phyloP scores from a whole-genome alignment of 2,329 filamentous ascomycete species.

The Paraconiothyrium sp. region DNA sequence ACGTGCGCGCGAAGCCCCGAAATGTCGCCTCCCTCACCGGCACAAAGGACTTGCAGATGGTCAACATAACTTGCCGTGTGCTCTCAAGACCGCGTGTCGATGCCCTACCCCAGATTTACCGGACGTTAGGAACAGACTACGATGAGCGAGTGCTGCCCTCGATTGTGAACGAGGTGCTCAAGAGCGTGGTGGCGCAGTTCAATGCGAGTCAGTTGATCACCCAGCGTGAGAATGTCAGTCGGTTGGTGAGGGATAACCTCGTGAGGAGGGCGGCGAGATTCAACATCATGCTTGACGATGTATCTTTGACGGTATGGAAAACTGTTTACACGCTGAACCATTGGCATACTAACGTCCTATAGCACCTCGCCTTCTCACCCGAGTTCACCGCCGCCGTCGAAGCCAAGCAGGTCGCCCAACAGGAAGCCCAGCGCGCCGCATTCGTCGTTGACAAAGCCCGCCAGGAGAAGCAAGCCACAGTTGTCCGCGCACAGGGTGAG shows the following conservation, averaged over 20 bases:
- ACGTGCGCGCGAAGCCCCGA: constrained; percentile 96
- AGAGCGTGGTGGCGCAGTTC: constrained; percentile 98
- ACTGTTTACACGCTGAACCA: not conserved
- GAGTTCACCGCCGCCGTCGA: constrained; percentile 75
- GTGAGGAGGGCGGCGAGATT: constrained; percentile 90
- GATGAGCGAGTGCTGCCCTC: constrained; percentile 97
- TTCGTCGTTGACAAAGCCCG: constrained; percentile 99
- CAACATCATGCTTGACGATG: constrained; percentile 97
- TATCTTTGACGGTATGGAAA: constrained; percentile 83
- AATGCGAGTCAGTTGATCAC: constrained; percentile 98
- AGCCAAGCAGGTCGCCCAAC: constrained; percentile 76
- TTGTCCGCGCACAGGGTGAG: constrained; percentile 98
- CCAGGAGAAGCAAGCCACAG: constrained; percentile 99
- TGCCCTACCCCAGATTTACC: constrained; percentile 94
- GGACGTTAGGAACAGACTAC: constrained; percentile 93
- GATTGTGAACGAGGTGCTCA: constrained; percentile 99
- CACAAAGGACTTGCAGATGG: constrained; percentile 99
- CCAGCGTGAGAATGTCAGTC: constrained; percentile 95
- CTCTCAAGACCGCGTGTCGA: constrained; percentile 89
- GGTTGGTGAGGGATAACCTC: constrained; percentile 90
- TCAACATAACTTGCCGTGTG: constrained; percentile 99
- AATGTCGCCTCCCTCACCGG: constrained; percentile 97
- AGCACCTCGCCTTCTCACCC: constrained; percentile 75
- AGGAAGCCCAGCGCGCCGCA: constrained; percentile 95
- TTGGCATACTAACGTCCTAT: constrained; percentile 32